Evolutionary conservation across 2,329 filamentous ascomycete genomes (phyloP).

Genomic region (Paraconiothyrium sp.): DNA sequence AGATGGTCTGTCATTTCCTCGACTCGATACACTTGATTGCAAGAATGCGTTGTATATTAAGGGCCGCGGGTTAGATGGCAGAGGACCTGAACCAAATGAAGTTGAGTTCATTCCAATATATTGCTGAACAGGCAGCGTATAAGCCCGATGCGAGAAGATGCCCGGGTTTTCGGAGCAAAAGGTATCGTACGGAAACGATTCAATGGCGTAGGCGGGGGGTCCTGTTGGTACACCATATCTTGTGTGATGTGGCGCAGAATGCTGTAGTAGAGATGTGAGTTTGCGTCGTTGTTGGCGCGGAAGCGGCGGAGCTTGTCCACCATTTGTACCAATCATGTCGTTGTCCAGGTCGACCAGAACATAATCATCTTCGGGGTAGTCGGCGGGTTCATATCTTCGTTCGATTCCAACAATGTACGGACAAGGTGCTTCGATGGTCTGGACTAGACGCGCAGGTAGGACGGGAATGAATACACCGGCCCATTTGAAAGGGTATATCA

Average conservation of each 20-base stretch:
- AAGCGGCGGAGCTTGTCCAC: conserved; percentile 76
- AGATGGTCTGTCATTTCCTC: conserved; percentile 74
- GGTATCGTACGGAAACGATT: conserved; percentile 89
- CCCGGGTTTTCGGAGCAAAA: conserved; percentile 87
- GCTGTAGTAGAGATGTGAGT: conserved; percentile 84
- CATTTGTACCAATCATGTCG: conserved; percentile 86
- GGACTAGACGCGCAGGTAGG: conserved; percentile 84
- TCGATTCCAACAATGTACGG: conserved; percentile 98
- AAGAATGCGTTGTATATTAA: conserved; percentile 93
- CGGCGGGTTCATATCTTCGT: conserved; percentile 84
- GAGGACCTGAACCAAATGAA: conserved; percentile 77
- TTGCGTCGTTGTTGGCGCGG: conserved; percentile 92
- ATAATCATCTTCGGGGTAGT: conserved; percentile 93
- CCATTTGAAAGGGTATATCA: conserved; percentile 93
- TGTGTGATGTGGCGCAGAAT: conserved; percentile 88
- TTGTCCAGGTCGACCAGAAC: conserved; percentile 93
- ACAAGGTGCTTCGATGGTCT: conserved; percentile 91
- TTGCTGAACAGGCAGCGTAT: conserved; percentile 78
- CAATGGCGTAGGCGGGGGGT: conserved; percentile 89
- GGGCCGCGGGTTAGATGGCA: conserved; percentile 61
- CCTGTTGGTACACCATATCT: conserved; percentile 87
- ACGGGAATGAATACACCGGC: conserved; percentile 93
- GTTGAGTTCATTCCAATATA: conserved; percentile 91
- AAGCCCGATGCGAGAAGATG: conserved; percentile 77
- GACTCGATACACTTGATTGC: conserved; percentile 73